These are phyloP conservation scores for Linum lewisii DNA, from an alignment of 345 rosid species.

Conservation along the genomic window DNA sequence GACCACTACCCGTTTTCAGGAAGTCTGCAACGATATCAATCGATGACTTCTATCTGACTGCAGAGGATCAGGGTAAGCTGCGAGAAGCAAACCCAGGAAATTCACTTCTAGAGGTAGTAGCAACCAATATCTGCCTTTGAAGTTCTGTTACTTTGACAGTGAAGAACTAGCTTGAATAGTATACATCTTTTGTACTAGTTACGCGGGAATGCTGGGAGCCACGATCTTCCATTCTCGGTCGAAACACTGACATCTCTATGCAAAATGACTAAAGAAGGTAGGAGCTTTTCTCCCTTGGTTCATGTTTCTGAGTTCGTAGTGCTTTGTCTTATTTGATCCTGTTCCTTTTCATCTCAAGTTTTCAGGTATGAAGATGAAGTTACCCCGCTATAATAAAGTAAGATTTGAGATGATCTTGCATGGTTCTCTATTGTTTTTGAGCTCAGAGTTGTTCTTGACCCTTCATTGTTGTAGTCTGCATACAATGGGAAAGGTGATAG, in stretches of 20 bases:
- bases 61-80: slow-evolving; percentile 72
- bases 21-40: slow-evolving; percentile 76
- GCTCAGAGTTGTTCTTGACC: slow-evolving; percentile 7
- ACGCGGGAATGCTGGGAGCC: slow-evolving; percentile 97
- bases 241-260: slow-evolving; percentile 47
- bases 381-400: slow-evolving; percentile 90
- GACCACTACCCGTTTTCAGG: slow-evolving; percentile 32
- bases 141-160: neutral
- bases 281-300: slow-evolving; percentile 14
- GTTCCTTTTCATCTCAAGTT: slow-evolving; percentile 17
- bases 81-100: slow-evolving; percentile 70
- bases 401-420: slow-evolving; percentile 15
- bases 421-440: neutral
- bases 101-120: slow-evolving; percentile 62
- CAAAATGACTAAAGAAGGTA: slow-evolving; percentile 70
- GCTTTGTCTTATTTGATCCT: slow-evolving; percentile 7
- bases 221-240: slow-evolving; percentile 81
- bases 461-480: slow-evolving; percentile 58
- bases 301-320: neutral
- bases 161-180: too few species aligned
- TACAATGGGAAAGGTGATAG: slow-evolving; percentile 84
- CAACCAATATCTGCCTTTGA: slow-evolving; percentile 8
- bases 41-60: slow-evolving; percentile 91
- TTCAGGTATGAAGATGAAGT: slow-evolving; percentile 79
- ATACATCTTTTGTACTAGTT: slow-evolving; percentile 26